These are phyloP conservation scores for Cryptococcus jaspeensis DNA, from an alignment of 1,284 basidiomycete genomes.

Conservation along the genomic window DNA sequence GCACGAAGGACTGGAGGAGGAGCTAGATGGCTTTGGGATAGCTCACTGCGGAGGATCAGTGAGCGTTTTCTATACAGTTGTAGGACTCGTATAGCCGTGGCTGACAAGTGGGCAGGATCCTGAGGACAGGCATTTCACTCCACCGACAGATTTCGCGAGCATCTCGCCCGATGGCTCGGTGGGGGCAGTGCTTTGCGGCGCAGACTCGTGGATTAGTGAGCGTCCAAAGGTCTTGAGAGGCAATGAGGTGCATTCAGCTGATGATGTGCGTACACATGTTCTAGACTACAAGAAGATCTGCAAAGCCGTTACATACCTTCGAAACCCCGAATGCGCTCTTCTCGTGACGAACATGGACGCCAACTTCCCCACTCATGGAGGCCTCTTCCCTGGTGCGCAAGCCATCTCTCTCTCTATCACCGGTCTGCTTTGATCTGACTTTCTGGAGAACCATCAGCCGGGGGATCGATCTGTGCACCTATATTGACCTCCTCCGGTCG, in stretches of 20 bases:
- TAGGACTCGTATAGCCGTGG: neutral
- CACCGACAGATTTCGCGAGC: conserved; percentile 69
- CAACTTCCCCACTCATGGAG: conserved; percentile 77
- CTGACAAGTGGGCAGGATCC: conserved; percentile 62
- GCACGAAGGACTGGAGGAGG: conserved; percentile 88
- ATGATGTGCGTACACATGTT: no score
- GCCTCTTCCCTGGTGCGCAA: conserved; percentile 72
- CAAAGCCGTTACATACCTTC: conserved; percentile 89
- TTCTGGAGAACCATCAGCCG: conserved; percentile 33
- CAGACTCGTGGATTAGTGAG: conserved; percentile 56
- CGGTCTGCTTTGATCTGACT: neutral
- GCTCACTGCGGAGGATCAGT: conserved; percentile 82
- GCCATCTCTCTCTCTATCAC: no score
- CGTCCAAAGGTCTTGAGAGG: no score
- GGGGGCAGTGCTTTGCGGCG: conserved; percentile 86
- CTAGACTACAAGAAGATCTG: conserved; percentile 92
- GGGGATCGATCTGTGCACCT: conserved; percentile 80
- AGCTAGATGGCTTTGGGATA: conserved; percentile 80
- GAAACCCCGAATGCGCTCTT: conserved; percentile 77
- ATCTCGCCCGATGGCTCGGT: conserved; percentile 75
- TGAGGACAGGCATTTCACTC: conserved; percentile 71
- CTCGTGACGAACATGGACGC: conserved; percentile 91
- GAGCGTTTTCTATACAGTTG: neutral
- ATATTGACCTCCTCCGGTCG: conserved; percentile 66
- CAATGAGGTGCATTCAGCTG: no score